phyloP scores from a whole-genome alignment of 2,329 filamentous ascomycete species.

The Aureobasidium sp. region DNA sequence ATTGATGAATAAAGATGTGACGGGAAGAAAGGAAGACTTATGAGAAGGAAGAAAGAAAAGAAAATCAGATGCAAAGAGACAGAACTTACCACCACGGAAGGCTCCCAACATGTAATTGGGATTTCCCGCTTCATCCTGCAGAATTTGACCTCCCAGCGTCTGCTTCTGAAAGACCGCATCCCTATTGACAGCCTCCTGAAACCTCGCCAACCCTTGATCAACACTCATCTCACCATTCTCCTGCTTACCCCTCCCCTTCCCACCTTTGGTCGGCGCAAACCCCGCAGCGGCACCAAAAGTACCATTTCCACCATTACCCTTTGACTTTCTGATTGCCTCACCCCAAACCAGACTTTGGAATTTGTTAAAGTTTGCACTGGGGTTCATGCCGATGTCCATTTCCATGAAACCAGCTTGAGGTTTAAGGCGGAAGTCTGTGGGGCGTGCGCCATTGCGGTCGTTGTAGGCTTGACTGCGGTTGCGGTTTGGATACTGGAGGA shows the following conservation, averaged over 20 bases:
- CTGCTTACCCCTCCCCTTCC: constrained; percentile 25
- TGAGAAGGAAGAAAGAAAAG: too few species aligned
- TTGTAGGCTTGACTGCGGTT: constrained; percentile 55
- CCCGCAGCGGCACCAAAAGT: constrained; percentile 40
- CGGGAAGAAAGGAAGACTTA: too few species aligned
- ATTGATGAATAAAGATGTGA: too few species aligned
- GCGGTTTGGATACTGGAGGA: constrained; percentile 86
- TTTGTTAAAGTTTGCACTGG: constrained; percentile 67
- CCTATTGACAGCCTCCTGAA: constrained; percentile 58
- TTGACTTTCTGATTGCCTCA: constrained; percentile 54
- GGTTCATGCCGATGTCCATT: constrained; percentile 79
- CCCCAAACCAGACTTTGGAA: constrained; percentile 78
- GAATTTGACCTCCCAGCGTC: constrained; percentile 76
- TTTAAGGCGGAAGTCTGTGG: constrained; percentile 77
- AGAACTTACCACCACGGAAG: constrained; percentile 53
- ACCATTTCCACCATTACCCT: constrained; percentile 28
- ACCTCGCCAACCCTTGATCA: constrained; percentile 40
- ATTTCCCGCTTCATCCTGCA: constrained; percentile 60
- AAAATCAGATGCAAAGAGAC: background rate
- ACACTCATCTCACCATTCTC: constrained; percentile 37
- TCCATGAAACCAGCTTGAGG: constrained; percentile 75
- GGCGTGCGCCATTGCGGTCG: constrained; percentile 45
- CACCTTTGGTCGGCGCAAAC: constrained; percentile 24
- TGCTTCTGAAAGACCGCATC: constrained; percentile 69
- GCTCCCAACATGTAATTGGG: constrained; percentile 80